phyloP scores from a whole-genome alignment of 1,139 yeast species.

The Kodamaea arcana region DNA sequence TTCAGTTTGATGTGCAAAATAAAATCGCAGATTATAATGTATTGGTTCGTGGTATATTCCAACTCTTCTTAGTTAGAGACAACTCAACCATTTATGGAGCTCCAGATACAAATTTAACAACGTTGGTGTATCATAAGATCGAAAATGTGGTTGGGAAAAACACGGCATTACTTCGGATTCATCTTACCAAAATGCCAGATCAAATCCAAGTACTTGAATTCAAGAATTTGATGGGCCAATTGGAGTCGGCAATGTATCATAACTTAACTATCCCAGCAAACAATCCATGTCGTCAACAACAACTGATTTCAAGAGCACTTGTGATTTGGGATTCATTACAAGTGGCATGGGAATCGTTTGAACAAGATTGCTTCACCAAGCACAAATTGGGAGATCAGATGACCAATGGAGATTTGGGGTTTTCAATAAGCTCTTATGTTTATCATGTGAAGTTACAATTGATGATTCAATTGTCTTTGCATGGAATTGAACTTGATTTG shows the following conservation, averaged over 20 bases:
- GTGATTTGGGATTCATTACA: constrained; percentile 78
- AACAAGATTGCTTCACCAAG: constrained; percentile 33
- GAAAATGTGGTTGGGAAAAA: constrained; percentile 26
- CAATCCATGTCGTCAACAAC: constrained; percentile 82
- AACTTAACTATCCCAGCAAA: constrained; percentile 56
- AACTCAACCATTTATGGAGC: constrained; percentile 48
- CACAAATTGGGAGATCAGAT: constrained; percentile 33
- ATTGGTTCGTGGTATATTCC: constrained; percentile 58
- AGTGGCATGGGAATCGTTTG: constrained; percentile 57
- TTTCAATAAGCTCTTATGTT: constrained; percentile 66
- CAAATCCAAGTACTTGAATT: constrained; percentile 13
- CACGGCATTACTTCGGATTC: constrained; percentile 12
- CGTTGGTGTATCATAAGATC: constrained; percentile 18
- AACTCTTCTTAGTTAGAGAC: constrained; percentile 57
- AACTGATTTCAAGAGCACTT: constrained; percentile 52
- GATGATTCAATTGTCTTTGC: constrained; percentile 69
- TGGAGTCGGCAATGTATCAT: constrained; percentile 51
- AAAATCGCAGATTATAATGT: constrained; percentile 38
- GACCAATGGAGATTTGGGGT: constrained; percentile 23
- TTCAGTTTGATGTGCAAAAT: constrained; percentile 29
- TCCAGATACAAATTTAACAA: constrained; percentile 12
- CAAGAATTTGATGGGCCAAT: constrained; percentile 21
- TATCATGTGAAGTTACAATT: constrained; percentile 59
- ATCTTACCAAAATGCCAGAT: constrained; percentile 5
- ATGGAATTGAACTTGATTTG: constrained; percentile 74